Conservation (phyloP, 2,329 filamentous ascomycete genomes). For the Colletotrichum cordylinicola region DNA sequence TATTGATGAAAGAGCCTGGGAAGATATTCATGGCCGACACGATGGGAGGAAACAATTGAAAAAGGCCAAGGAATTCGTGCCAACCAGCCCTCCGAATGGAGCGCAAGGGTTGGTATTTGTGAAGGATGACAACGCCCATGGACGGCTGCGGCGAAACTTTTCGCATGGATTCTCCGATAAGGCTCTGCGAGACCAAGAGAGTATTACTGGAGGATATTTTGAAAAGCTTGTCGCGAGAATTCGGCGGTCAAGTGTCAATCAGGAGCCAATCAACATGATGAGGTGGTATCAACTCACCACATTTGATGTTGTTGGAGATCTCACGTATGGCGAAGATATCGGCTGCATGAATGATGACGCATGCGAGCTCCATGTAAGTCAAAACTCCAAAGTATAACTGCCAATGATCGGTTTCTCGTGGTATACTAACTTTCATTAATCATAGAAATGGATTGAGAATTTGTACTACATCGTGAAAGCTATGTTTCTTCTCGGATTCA, state of each 20-base stretch:
- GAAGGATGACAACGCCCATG: not conserved
- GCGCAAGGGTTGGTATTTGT: not conserved
- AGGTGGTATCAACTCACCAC: slow-evolving; percentile 3
- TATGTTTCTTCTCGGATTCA: slow-evolving; percentile 1
- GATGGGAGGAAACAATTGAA: not conserved
- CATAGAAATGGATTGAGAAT: slow-evolving; percentile 1
- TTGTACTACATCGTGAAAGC: slow-evolving; percentile 3
- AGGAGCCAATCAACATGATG: slow-evolving; percentile 25
- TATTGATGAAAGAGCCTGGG: not conserved
- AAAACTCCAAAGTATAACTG: not conserved
- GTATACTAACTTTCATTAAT: not conserved
- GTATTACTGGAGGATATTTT: slow-evolving; percentile 29
- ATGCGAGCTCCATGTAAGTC: slow-evolving; percentile 10
- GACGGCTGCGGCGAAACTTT: slow-evolving; percentile 24
- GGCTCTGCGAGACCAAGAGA: slow-evolving; percentile 33
- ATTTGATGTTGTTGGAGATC: slow-evolving; percentile 22
- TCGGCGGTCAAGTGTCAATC: not conserved
- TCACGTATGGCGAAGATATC: slow-evolving; percentile 22
- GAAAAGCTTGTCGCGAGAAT: slow-evolving; percentile 27
- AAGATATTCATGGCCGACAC: not conserved
- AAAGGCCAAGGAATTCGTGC: not conserved
- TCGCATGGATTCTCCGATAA: slow-evolving; percentile 32
- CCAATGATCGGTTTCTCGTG: not conserved
- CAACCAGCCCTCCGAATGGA: not conserved
- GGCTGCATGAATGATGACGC: slow-evolving; percentile 14